These are phyloP conservation scores for Phytophthora idaei DNA, from an alignment of 352 stramenopile genomes.

Conservation along the genomic window DNA sequence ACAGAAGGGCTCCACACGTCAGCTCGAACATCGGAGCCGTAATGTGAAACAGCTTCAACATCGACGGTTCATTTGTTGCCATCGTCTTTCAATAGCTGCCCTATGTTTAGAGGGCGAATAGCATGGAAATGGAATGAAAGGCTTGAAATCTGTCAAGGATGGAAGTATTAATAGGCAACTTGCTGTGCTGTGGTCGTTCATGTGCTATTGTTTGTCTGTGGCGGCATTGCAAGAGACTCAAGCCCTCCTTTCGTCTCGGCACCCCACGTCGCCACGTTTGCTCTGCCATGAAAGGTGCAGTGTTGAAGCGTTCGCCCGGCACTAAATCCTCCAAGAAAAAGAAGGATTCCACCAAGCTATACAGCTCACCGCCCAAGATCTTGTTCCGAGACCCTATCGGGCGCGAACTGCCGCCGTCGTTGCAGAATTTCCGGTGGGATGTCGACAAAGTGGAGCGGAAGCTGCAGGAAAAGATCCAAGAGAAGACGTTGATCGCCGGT, in stretches of 20 bases:
- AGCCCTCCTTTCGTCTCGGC: conserved; percentile 4
- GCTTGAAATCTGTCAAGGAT: neutral
- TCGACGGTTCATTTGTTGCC: conserved; percentile 1
- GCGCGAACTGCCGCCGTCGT: conserved; percentile 53
- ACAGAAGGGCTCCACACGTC: no score
- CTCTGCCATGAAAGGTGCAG: conserved; percentile 45
- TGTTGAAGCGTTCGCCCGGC: conserved; percentile 41
- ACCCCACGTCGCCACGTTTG: neutral
- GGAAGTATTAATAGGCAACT: conserved; percentile 26
- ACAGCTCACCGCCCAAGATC: conserved; percentile 56
- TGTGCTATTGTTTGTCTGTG: conserved; percentile 22
- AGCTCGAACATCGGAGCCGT: no score
- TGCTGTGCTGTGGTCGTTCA: neutral
- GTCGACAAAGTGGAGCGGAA: conserved; percentile 84
- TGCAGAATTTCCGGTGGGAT: conserved; percentile 79
- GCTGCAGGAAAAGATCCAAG: conserved; percentile 85
- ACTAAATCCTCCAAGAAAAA: conserved; percentile 33
- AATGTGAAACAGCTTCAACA: no score
- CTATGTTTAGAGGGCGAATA: neutral
- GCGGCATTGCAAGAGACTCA: conserved; percentile 15
- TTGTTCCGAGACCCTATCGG: conserved; percentile 72
- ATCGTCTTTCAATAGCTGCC: no score
- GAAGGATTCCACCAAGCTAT: conserved; percentile 42
- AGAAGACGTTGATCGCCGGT: conserved; percentile 83
- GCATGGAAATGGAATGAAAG: conserved; percentile 5